Conservation (phyloP, 805 yeast species). For the Gaillardinia entomophila region DNA sequence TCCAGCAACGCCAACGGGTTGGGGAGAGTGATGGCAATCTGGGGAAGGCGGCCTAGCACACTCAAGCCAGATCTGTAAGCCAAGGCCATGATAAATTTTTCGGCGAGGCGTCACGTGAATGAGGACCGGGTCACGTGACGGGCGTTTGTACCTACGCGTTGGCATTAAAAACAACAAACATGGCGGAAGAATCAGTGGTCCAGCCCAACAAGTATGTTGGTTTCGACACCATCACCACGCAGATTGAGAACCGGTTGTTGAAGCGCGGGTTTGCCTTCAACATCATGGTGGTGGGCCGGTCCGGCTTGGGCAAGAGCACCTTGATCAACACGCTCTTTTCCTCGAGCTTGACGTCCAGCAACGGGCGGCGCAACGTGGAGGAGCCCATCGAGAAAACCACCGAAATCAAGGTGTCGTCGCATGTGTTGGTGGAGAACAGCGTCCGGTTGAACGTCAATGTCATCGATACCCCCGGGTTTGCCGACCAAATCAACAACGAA, state of each 20-base stretch:
- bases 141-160: conserved; percentile 2
- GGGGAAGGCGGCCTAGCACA: conserved; percentile 4
- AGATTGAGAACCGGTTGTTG: conserved; percentile 86
- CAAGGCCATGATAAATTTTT: conserved; percentile 16
- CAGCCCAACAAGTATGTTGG: conserved; percentile 85
- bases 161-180: background rate
- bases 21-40: conserved; percentile 1
- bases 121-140: background rate
- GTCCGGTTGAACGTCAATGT: conserved; percentile 82
- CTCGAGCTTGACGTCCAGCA: conserved; percentile 66
- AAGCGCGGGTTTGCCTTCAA: conserved; percentile 94
- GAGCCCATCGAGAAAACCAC: conserved; percentile 83
- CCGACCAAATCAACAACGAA: conserved; percentile 92
- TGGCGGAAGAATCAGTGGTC: conserved; percentile 1
- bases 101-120: conserved; percentile 2
- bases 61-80: conserved; percentile 14
- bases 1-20: background rate
- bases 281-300: conserved; percentile 83
- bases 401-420: conserved; percentile 70
- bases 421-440: conserved; percentile 73
- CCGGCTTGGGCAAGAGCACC: conserved; percentile 94
- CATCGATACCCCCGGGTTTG: conserved; percentile 97
- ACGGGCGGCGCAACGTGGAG: conserved; percentile 61
- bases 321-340: conserved; percentile 86
- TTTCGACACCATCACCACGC: conserved; percentile 92